Evolutionary conservation across 2,329 filamentous ascomycete species (phyloP), one percentile per base, ranked within the genome.

Genomic region (Ophiostoma sp.): DNA sequence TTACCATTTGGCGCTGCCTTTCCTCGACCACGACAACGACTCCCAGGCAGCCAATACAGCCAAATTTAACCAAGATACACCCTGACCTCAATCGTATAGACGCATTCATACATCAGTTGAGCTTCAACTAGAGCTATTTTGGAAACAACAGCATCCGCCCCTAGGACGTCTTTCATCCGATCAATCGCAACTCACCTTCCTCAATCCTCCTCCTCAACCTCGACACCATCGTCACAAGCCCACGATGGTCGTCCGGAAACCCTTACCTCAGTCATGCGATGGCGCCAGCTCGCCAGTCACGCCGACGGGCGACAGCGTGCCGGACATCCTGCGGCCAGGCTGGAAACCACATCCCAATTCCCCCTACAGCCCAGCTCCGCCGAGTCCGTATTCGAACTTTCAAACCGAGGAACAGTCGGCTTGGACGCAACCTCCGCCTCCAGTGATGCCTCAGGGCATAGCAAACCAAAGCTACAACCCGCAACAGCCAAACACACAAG

Each of bases 181-280:
- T 45, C 15, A 48, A 48, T 4, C 8, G 25, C 22, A 12, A 17
- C 61, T 12, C 12, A 15, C 61, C 39, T 39, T 28, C 36, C 15
- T 19, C 36, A 12, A 15, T 66, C 36, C n/a, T 25, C 12, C n/a
- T 28, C 45, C 19, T 19, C 8, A 15, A n/a, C 59, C n/a, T 66
- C 17, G n/a, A 17, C 22, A 15, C 36, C 36, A 25, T 17, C 12
- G n/a, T 15, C 12, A 68, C 45, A 36, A 15, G 45, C 69, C 25
- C 77, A 79, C 76, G 66, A 85, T 85, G 84, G 83, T 85, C 59
- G 78, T 81, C 74, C 82, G 82, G 75, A 84, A 84, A 75, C 79
- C 83, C 7, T 70, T 81, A 28, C 79, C 82, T 50, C 76, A 78
- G 22, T 77, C 79, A 3, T 82, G 80, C 81, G 77, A 78, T 61